phyloP scores from a whole-genome alignment of 1,139 yeast species.

The Blastobotrys illinoisensis region DNA sequence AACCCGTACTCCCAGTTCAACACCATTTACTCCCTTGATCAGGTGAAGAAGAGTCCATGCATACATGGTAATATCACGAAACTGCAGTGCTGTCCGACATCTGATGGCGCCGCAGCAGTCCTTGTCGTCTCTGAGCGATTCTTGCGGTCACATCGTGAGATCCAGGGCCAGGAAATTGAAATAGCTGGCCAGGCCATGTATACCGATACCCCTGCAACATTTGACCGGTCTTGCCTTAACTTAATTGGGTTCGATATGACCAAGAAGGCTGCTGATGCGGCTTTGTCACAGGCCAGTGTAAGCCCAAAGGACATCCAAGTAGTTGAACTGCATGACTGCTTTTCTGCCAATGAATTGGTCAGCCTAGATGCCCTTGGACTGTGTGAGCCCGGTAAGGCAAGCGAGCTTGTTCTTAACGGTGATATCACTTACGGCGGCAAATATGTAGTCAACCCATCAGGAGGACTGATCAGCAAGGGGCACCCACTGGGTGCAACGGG shows the following conservation, averaged over 20 bases:
- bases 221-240: constrained; percentile 24
- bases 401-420: constrained; percentile 25
- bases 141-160: constrained; percentile 43
- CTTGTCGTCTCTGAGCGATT: constrained; percentile 68
- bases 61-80: constrained; percentile 24
- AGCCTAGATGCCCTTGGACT: constrained; percentile 28
- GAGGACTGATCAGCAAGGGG: constrained; percentile 30
- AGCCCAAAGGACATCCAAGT: constrained; percentile 27
- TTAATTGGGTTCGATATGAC: constrained; percentile 29
- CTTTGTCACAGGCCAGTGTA: constrained; percentile 20
- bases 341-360: constrained; percentile 29
- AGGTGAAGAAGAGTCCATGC: constrained; percentile 25
- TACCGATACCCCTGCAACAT: constrained; percentile 25
- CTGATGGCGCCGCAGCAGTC: constrained; percentile 84
- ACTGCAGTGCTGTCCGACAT: constrained; percentile 31
- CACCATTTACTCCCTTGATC: constrained; percentile 26
- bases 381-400: constrained; percentile 25
- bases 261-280: constrained; percentile 21
- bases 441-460: constrained; percentile 29
- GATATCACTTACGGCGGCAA: constrained; percentile 29
- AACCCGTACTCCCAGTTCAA: constrained; percentile 32
- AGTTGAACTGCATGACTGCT: constrained; percentile 31
- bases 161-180: constrained; percentile 26
- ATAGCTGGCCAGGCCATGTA: constrained; percentile 27
- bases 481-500: constrained; percentile 34